A percentile compares a stretch with the other conserved stretches of the same genome.
Evolutionary conservation across 2,329 filamentous ascomycete genomes (phyloP).

Genomic region (Aspergillus vadensis): DNA sequence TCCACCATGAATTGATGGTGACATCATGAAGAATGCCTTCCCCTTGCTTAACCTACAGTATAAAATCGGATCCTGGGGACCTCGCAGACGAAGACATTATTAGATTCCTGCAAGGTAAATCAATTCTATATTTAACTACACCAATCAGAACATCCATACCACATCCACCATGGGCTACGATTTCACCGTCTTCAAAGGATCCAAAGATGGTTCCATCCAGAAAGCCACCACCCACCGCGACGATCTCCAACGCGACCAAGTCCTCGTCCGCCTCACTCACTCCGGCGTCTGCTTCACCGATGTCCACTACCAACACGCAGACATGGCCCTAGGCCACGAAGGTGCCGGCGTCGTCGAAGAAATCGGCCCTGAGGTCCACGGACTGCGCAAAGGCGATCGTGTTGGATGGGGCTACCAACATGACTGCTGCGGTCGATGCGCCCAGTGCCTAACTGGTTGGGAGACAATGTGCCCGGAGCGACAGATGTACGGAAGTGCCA

Average conservation of each 20-base stretch:
- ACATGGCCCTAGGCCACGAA: constrained; percentile 45
- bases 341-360: constrained; percentile 38
- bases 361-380: constrained; percentile 35
- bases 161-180: constrained; percentile 6
- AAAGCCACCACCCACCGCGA: constrained; percentile 51
- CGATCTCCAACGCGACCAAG: constrained; percentile 43
- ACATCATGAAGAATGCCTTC: not conserved
- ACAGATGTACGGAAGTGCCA: constrained; percentile 37
- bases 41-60: not conserved
- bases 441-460: constrained; percentile 37
- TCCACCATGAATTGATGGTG: not conserved
- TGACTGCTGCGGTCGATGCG: constrained; percentile 41
- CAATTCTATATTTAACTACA: too few species aligned
- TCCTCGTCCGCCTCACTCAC: constrained; percentile 65
- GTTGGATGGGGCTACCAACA: constrained; percentile 48
- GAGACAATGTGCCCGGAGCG: constrained; percentile 37
- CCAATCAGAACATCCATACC: not conserved
- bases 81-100: not conserved
- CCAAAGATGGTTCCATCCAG: constrained; percentile 58
- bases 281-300: constrained; percentile 69
- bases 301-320: constrained; percentile 38
- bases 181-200: constrained; percentile 67
- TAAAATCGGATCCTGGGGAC: not conserved
- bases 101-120: not conserved
- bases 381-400: constrained; percentile 42